Percentiles rank a stretch among this genome's conserved stretches.
Evolutionary conservation across 805 yeast genomes (phyloP).

Genomic region (Metschnikowia hibisci): DNA sequence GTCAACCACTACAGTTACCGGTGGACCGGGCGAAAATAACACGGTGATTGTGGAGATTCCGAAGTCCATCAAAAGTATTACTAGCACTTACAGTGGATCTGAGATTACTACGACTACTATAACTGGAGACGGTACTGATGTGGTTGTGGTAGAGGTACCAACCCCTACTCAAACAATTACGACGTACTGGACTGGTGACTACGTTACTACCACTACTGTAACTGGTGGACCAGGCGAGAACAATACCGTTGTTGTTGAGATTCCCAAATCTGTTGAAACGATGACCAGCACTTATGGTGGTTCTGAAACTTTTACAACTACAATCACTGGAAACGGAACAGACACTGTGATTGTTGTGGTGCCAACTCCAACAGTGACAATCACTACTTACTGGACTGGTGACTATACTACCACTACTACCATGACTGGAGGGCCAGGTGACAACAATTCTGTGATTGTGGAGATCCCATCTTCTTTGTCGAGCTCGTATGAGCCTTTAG

Average conservation of each 20-base stretch:
- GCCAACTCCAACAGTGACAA: conserved; percentile 8
- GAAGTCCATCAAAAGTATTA: not conserved
- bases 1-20: conserved; percentile 1
- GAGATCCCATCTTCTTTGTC: conserved; percentile 12
- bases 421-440: conserved; percentile 6
- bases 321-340: not conserved
- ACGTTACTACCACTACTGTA: conserved; percentile 7
- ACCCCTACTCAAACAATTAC: not conserved
- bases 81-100: not conserved
- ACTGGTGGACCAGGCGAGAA: conserved; percentile 8
- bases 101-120: not conserved
- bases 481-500: conserved; percentile 8
- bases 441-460: conserved; percentile 10
- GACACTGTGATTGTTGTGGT: conserved; percentile 9
- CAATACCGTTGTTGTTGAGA: conserved; percentile 17
- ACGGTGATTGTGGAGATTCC: conserved; percentile 8
- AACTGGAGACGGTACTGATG: not conserved
- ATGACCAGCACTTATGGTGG: not conserved
- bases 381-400: conserved; percentile 11
- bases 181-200: conserved; percentile 3
- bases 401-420: conserved; percentile 8
- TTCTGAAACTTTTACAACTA: not conserved
- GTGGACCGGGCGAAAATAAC: conserved; percentile 10
- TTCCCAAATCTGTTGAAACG: conserved; percentile 1
- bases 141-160: not conserved